phyloP scores from a whole-genome alignment of 2,329 filamentous ascomycete species.

The Neoarthrinium moseri region DNA sequence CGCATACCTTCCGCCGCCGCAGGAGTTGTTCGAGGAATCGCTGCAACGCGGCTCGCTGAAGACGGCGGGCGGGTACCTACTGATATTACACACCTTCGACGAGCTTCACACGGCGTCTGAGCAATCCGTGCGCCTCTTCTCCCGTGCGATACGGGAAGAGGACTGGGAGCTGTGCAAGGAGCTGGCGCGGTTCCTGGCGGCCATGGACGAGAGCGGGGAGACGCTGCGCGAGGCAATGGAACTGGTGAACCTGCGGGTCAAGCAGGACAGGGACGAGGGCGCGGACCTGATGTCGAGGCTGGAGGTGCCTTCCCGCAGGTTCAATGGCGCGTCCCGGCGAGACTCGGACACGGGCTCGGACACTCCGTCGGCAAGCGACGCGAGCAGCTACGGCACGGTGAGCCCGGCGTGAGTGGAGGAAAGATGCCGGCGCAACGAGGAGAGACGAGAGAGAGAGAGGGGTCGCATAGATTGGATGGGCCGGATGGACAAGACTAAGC shows the following conservation, averaged over 20 bases:
- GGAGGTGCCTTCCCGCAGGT: slow-evolving; percentile 28
- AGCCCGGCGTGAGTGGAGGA: slow-evolving; percentile 29
- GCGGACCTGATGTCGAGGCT: slow-evolving; percentile 29
- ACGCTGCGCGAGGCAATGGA: slow-evolving; percentile 73
- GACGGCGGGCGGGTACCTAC: slow-evolving; percentile 93
- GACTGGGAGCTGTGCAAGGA: slow-evolving; percentile 98
- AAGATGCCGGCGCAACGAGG: too few relatives aligned
- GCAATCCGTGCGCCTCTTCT: slow-evolving; percentile 78
- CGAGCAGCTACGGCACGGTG: slow-evolving; percentile 27
- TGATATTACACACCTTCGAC: slow-evolving; percentile 83
- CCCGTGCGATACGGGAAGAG: slow-evolving; percentile 75
- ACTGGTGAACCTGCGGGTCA: slow-evolving; percentile 48
- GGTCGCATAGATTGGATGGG: too few relatives aligned
- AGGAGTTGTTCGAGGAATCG: slow-evolving; percentile 91
- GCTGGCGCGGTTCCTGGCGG: slow-evolving; percentile 89
- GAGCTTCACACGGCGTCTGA: slow-evolving; percentile 68
- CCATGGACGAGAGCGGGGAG: slow-evolving; percentile 82
- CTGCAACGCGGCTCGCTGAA: slow-evolving; percentile 82
- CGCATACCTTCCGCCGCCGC: slow-evolving; percentile 82
- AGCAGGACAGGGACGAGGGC: slow-evolving; percentile 29
- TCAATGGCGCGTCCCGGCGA: slow-evolving; percentile 24
- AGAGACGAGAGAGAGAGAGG: too few relatives aligned
- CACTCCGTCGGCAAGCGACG: slow-evolving; percentile 25
- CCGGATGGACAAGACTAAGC: too few relatives aligned
- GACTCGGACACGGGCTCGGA: slow-evolving; percentile 29